A percentile compares a stretch with the other conserved stretches of the same genome.
These are phyloP conservation scores for Sarocladiaceae sp. DNA, from an alignment of 2,329 filamentous ascomycete genomes.

Conservation along the genomic window DNA sequence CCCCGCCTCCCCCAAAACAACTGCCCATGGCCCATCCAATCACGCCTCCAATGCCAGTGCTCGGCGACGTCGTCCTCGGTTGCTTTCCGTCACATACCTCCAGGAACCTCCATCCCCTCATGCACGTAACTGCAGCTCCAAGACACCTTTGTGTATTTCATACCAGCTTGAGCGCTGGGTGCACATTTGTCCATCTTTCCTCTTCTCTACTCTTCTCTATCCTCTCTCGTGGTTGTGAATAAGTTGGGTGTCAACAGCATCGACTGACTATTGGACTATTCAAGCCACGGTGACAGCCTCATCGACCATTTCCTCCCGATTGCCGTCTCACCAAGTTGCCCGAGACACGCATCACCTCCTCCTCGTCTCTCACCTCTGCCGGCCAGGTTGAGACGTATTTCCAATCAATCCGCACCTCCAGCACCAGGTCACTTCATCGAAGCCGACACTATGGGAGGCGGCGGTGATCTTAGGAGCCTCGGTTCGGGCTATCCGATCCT, in stretches of 20 bases:
- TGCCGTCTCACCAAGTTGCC: constrained; percentile 18
- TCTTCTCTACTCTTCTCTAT: not conserved
- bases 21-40: not conserved
- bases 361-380: constrained; percentile 11
- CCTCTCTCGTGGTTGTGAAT: not conserved
- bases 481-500: constrained; percentile 44
- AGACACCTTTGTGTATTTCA: not conserved
- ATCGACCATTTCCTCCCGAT: constrained; percentile 19
- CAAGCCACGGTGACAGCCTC: constrained; percentile 16
- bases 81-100: constrained; percentile 4
- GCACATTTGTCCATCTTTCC: not conserved
- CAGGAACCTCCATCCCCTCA: constrained; percentile 3
- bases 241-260: not conserved
- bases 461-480: constrained; percentile 37
- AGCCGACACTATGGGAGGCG: constrained; percentile 47
- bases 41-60: not conserved
- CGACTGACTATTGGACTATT: not conserved
- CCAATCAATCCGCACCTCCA: constrained; percentile 33
- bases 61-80: constrained; percentile 5
- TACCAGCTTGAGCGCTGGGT: not conserved
- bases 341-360: constrained; percentile 19
- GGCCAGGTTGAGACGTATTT: constrained; percentile 17
- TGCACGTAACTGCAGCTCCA: not conserved
- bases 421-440: constrained; percentile 24
- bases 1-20: not conserved